Conservation (phyloP, 2,329 filamentous ascomycete species). For the Apiospora sp. region DNA sequence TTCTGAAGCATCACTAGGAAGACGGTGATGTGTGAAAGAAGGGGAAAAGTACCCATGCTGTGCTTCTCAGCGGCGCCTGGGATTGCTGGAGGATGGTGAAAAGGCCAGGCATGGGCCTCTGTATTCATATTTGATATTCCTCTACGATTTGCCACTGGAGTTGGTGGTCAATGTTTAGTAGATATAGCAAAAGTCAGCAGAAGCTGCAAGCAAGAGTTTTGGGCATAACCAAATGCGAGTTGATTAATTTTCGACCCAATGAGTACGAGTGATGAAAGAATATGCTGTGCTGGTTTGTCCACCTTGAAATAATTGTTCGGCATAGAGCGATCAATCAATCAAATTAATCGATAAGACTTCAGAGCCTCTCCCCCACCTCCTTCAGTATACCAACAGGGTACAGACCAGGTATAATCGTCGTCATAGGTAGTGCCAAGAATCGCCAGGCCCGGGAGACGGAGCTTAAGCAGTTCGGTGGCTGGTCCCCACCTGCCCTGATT, state of each 20-base stretch:
- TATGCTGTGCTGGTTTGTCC: neutral
- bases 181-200: slow-evolving; percentile 10
- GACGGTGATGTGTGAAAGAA: neutral
- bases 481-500: slow-evolving; percentile 16
- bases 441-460: neutral
- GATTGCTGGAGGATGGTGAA: slow-evolving; percentile 5
- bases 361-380: too few relatives aligned
- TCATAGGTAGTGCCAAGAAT: slow-evolving; percentile 19
- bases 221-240: neutral
- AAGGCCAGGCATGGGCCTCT: slow-evolving; percentile 9
- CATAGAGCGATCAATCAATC: too few relatives aligned
- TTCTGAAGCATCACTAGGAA: slow-evolving; percentile 47
- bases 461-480: slow-evolving; percentile 5
- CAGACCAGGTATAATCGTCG: slow-evolving; percentile 2
- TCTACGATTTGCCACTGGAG: slow-evolving; percentile 5
- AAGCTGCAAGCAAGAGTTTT: neutral
- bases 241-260: neutral
- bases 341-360: too few relatives aligned
- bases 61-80: neutral
- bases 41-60: neutral
- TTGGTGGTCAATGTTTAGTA: slow-evolving; percentile 4
- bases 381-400: too few relatives aligned
- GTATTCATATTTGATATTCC: slow-evolving; percentile 9
- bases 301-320: neutral
- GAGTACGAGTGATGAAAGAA: neutral